phyloP scores from a whole-genome alignment of 805 yeast species.

The Candida easanensis region DNA sequence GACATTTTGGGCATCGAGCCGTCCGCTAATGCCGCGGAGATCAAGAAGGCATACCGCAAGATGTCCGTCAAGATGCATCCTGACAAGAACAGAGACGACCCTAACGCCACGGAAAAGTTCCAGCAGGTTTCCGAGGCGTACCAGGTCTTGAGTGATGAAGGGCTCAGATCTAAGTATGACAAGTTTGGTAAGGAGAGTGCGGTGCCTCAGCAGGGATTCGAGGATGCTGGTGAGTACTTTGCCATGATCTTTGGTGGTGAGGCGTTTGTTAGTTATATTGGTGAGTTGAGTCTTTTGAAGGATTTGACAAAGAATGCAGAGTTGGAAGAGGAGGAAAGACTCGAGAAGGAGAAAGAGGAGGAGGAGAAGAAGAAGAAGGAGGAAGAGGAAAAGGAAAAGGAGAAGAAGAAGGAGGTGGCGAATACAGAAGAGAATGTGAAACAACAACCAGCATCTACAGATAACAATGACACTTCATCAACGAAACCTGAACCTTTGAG shows the following conservation, averaged over 20 bases:
- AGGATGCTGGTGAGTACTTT: slow-evolving; percentile 69
- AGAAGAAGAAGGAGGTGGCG: slow-evolving; percentile 22
- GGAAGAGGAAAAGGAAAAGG: slow-evolving; percentile 34
- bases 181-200: slow-evolving; percentile 73
- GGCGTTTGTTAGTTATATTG: slow-evolving; percentile 82
- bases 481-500: slow-evolving; percentile 7
- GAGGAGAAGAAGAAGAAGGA: slow-evolving; percentile 31
- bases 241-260: slow-evolving; percentile 84
- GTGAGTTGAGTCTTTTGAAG: slow-evolving; percentile 76
- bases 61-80: slow-evolving; percentile 78
- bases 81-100: slow-evolving; percentile 76
- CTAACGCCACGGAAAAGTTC: slow-evolving; percentile 70
- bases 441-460: background rate
- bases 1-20: slow-evolving; percentile 58
- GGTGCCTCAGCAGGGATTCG: slow-evolving; percentile 68
- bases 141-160: slow-evolving; percentile 69
- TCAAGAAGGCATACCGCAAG: slow-evolving; percentile 78
- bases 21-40: slow-evolving; percentile 60
- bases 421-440: slow-evolving; percentile 6
- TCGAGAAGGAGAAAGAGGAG: slow-evolving; percentile 31
- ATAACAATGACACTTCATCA: background rate
- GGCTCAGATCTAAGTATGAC: slow-evolving; percentile 64
- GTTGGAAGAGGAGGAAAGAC: slow-evolving; percentile 44
- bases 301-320: slow-evolving; percentile 68
- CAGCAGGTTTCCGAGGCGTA: slow-evolving; percentile 65